These are phyloP conservation scores for Phialocephala subalpina DNA, from an alignment of 2,329 filamentous ascomycete genomes.

Conservation along the genomic window DNA sequence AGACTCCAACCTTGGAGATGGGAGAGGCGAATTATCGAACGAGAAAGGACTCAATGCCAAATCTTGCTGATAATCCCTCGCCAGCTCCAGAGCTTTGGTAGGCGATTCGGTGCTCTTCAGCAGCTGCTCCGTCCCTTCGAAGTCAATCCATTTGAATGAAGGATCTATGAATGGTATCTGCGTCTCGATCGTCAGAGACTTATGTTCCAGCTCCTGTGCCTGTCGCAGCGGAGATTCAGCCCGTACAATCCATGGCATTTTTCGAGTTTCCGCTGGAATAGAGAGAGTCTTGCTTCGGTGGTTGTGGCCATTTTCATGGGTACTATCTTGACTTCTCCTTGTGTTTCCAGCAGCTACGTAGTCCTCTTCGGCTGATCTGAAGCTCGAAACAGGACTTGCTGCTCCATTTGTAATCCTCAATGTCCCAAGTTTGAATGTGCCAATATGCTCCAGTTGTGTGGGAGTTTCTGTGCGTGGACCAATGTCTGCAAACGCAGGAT, in stretches of 20 bases:
- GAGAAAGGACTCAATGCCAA: slow-evolving; percentile 46
- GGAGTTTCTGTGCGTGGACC: slow-evolving; percentile 51
- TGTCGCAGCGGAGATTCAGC: slow-evolving; percentile 37
- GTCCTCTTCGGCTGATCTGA: slow-evolving; percentile 33
- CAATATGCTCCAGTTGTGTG: slow-evolving; percentile 65
- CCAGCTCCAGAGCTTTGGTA: slow-evolving; percentile 34
- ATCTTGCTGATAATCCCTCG: slow-evolving; percentile 37
- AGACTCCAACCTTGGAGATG: slow-evolving; percentile 49
- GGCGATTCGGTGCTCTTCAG: slow-evolving; percentile 34
- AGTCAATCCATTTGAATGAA: slow-evolving; percentile 33
- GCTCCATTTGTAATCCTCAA: slow-evolving; percentile 68
- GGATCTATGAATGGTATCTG: slow-evolving; percentile 26
- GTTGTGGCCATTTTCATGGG: slow-evolving; percentile 17
- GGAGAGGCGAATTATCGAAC: slow-evolving; percentile 42
- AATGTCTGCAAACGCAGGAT: slow-evolving; percentile 19
- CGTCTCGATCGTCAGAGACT: slow-evolving; percentile 30
- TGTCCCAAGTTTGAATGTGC: slow-evolving; percentile 68
- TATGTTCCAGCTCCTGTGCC: slow-evolving; percentile 17
- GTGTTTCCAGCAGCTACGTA: slow-evolving; percentile 25
- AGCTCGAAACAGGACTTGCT: slow-evolving; percentile 58
- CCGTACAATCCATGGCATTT: slow-evolving; percentile 33
- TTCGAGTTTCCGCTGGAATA: slow-evolving; percentile 27
- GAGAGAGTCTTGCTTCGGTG: slow-evolving; percentile 38
- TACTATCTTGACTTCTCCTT: slow-evolving; percentile 15
- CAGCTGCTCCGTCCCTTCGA: slow-evolving; percentile 15